Evolutionary conservation across 2,329 filamentous ascomycete genomes (phyloP).

Genomic region (Cercospora sp.): DNA sequence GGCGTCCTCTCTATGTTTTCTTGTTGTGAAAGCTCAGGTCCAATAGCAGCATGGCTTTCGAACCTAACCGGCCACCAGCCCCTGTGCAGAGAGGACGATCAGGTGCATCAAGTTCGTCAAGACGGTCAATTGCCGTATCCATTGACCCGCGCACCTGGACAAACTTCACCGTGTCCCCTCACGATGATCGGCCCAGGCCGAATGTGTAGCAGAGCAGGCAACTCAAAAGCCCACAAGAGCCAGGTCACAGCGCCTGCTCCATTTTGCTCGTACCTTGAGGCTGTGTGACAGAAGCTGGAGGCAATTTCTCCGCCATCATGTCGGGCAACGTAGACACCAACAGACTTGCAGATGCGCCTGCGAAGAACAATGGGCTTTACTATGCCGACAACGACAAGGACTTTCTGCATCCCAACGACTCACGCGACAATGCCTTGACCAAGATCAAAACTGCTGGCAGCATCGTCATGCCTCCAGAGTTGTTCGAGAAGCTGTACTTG

Average conservation of each 20-base stretch:
- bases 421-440: slow-evolving; percentile 41
- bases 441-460: slow-evolving; percentile 54
- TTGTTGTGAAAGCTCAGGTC: not conserved
- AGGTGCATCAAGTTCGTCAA: not conserved
- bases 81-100: not conserved
- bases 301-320: not conserved
- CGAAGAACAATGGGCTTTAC: not conserved
- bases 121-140: not conserved
- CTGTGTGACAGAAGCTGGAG: not conserved
- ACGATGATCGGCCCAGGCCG: not conserved
- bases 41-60: not conserved
- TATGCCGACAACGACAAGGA: not conserved
- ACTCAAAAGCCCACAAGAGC: not conserved
- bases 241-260: not conserved
- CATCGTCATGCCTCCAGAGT: slow-evolving; percentile 54
- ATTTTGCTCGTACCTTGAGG: not conserved
- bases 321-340: not conserved
- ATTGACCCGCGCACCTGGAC: not conserved
- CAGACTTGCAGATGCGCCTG: not conserved
- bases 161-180: not conserved
- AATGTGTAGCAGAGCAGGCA: not conserved
- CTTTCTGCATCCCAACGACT: slow-evolving; percentile 12
- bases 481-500: slow-evolving; percentile 55
- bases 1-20: not conserved
- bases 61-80: not conserved